Conservation (phyloP, 306 rosid species). For the Glycine latifolia region DNA sequence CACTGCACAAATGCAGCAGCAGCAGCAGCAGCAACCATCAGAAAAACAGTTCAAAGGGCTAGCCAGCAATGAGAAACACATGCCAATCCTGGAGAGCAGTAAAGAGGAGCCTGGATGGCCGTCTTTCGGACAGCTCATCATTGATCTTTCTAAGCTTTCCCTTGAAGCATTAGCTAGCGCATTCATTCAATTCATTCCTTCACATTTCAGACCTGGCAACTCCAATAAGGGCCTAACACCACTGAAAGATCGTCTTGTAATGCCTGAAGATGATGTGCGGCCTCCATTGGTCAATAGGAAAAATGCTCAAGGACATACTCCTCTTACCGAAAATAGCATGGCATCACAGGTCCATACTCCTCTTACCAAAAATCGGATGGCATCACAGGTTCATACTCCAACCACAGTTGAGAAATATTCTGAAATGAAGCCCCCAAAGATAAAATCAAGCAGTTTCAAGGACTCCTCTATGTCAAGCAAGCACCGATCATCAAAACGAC, state of each 20-base stretch:
- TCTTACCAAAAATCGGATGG: conserved; percentile 61
- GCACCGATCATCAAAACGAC: conserved; percentile 79
- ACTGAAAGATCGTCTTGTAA: conserved; percentile 71
- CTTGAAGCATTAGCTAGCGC: conserved; percentile 59
- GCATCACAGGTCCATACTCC: conserved; percentile 59
- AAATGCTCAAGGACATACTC: conserved; percentile 46
- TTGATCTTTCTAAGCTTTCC: conserved; percentile 78
- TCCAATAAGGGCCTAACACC: conserved; percentile 70
- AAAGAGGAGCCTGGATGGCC: conserved; percentile 98
- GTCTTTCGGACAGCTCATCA: conserved; percentile 76
- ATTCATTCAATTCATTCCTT: conserved; percentile 64
- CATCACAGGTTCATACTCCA: conserved; percentile 61
- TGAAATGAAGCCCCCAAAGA: conserved; percentile 78
- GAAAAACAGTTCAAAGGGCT: conserved; percentile 62
- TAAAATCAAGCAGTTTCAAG: conserved; percentile 80
- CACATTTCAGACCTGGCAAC: conserved; percentile 55
- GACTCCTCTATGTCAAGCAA: conserved; percentile 82
- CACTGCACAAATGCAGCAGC: conserved; percentile 51
- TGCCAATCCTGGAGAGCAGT: conserved; percentile 52
- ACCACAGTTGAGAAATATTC: conserved; percentile 64
- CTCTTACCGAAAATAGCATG: conserved; percentile 65
- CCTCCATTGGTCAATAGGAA: conserved; percentile 60
- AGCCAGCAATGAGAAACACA: conserved; percentile 56
- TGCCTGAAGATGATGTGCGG: conserved; percentile 76
- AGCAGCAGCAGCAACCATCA: conserved; percentile 52